Percentiles rank a stretch among this genome's conserved stretches.
Conservation (phyloP, 2,329 filamentous ascomycete species). For the Dactylellina cionopaga region DNA sequence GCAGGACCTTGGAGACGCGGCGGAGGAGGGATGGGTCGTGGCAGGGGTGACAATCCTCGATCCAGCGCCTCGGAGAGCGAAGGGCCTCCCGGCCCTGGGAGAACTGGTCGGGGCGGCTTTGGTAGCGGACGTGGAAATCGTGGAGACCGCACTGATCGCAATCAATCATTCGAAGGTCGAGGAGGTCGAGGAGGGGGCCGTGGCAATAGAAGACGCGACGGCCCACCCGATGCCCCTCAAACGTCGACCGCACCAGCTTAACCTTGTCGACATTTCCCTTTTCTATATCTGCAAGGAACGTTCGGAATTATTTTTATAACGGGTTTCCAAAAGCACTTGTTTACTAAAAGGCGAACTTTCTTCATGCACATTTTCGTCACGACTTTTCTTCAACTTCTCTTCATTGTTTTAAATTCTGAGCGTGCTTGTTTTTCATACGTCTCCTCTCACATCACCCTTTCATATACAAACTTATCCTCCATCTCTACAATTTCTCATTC, state of each 20-base stretch:
- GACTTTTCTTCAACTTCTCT: slow-evolving; percentile 12
- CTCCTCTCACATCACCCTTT: not conserved
- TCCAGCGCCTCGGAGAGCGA: slow-evolving; percentile 58
- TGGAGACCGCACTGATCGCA: slow-evolving; percentile 67
- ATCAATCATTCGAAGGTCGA: slow-evolving; percentile 59
- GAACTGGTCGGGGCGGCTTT: slow-evolving; percentile 68
- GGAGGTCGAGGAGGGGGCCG: slow-evolving; percentile 63
- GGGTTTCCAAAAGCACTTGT: slow-evolving; percentile 43
- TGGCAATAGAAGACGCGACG: slow-evolving; percentile 62
- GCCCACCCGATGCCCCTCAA: slow-evolving; percentile 24
- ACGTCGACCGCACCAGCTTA: slow-evolving; percentile 37
- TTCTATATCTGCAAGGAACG: not conserved
- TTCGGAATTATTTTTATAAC: slow-evolving; percentile 5
- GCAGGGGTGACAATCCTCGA: slow-evolving; percentile 76
- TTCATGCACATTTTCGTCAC: slow-evolving; percentile 1
- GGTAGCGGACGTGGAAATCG: slow-evolving; percentile 68
- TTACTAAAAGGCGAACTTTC: slow-evolving; percentile 39
- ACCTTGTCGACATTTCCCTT: not conserved
- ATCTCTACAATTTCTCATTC: not conserved
- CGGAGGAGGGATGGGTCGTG: slow-evolving; percentile 83
- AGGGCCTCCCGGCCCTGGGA: slow-evolving; percentile 58
- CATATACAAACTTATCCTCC: not conserved
- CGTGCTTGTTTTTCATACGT: slow-evolving; percentile 15
- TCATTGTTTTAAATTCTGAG: slow-evolving; percentile 47
- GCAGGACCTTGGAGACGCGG: slow-evolving; percentile 67